Conservation (phyloP, 192 early-diverging fungal genomes). For the Entomortierella parvispora region DNA sequence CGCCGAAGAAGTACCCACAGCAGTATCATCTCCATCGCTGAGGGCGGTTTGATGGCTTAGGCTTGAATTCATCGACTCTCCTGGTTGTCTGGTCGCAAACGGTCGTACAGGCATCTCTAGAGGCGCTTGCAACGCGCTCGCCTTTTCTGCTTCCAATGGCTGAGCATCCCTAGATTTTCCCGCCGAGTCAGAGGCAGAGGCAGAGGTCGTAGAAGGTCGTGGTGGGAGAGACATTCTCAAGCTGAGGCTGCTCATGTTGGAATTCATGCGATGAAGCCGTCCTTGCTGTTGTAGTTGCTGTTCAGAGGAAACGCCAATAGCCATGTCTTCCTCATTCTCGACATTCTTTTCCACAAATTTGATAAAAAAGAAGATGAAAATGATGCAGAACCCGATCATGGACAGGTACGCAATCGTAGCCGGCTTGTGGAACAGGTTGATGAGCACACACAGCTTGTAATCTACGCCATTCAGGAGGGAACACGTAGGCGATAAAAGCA, state of each 20-base stretch:
- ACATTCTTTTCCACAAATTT: slow-evolving; percentile 62
- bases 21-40: slow-evolving; percentile 24
- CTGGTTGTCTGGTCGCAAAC: slow-evolving; percentile 7
- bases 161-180: background rate
- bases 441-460: slow-evolving; percentile 77
- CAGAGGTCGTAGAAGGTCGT: background rate
- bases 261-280: slow-evolving; percentile 32
- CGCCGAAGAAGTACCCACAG: slow-evolving; percentile 18
- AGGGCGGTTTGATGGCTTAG: slow-evolving; percentile 21
- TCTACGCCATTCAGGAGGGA: no score
- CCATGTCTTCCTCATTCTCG: slow-evolving; percentile 36
- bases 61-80: slow-evolving; percentile 8
- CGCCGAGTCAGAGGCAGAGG: background rate
- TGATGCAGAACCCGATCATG: slow-evolving; percentile 63
- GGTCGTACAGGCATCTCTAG: slow-evolving; percentile 9
- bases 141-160: slow-evolving; percentile 1
- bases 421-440: slow-evolving; percentile 70
- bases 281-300: slow-evolving; percentile 23
- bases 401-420: slow-evolving; percentile 74
- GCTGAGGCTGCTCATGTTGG: slow-evolving; percentile 42
- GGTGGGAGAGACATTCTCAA: slow-evolving; percentile 5
- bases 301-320: slow-evolving; percentile 35
- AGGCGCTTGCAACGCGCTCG: background rate
- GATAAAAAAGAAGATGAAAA: slow-evolving; percentile 69
- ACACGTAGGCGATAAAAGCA: slow-evolving; percentile 7